Percentiles rank a stretch among this genome's conserved stretches.
phyloP scores from a whole-genome alignment of 257 asterid species.

The Buddleja alternifolia region DNA sequence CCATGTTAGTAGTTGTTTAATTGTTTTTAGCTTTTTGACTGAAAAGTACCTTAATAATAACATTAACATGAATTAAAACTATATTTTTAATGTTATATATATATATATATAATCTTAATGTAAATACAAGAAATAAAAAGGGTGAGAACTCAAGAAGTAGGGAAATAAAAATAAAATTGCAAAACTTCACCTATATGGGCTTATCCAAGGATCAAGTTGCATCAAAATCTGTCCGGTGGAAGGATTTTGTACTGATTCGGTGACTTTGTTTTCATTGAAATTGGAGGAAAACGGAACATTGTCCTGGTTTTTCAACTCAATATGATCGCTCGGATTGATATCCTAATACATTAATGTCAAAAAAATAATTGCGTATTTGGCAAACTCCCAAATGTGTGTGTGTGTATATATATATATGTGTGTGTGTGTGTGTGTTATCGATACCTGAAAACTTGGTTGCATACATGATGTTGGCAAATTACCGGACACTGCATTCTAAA shows the following conservation, averaged over 20 bases:
- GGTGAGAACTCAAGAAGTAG: not conserved
- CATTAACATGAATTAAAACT: too few relatives aligned
- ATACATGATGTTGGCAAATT: slow-evolving; percentile 13
- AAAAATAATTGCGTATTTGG: not conserved
- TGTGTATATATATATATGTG: too few relatives aligned
- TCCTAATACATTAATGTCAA: not conserved
- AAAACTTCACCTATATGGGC: slow-evolving; percentile 32
- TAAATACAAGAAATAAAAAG: not conserved
- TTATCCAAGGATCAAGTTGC: slow-evolving; percentile 43
- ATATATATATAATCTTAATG: not conserved
- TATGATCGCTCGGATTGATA: slow-evolving; percentile 21
- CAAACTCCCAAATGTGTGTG: too few relatives aligned
- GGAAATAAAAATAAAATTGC: not conserved
- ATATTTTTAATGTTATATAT: not conserved
- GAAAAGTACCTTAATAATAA: not conserved
- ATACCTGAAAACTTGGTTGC: slow-evolving; percentile 37
- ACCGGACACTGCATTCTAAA: slow-evolving; percentile 29
- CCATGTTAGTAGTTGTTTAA: not conserved
- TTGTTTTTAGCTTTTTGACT: not conserved
- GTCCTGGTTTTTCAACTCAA: slow-evolving; percentile 31
- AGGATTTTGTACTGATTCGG: slow-evolving; percentile 26
- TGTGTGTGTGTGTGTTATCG: too few relatives aligned
- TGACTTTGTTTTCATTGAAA: slow-evolving; percentile 24
- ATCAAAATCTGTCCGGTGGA: slow-evolving; percentile 26
- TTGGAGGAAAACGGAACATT: slow-evolving; percentile 16